Evolutionary conservation across 2,329 filamentous ascomycete genomes (phyloP), one percentile per base, ranked within the genome.

Genomic region (Phialophora macrospora): DNA sequence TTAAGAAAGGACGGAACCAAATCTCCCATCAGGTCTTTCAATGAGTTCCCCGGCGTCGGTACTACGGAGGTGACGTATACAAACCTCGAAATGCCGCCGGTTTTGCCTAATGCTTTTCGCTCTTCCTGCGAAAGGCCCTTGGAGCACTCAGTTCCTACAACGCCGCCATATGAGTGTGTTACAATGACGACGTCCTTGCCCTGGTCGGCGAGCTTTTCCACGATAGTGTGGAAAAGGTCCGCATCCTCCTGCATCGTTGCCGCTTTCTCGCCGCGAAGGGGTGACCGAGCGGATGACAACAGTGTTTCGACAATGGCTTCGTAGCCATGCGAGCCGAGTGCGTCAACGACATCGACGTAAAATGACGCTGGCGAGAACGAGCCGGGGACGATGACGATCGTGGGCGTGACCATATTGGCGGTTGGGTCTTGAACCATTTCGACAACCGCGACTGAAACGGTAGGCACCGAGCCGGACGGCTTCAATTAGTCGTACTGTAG

Each of bases 331-430:
- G 65, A 66, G 57, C 75, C 63, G 20, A 80, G 75, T n/a, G 73
- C 71, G 20, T 54, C 41, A 8, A 64, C 73, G 8, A 78, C 70
- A 11, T 51, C 24, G 30, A 9, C 12, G 51, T 69, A 69, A 30
- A 62, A 62, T 12, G 63, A 44, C 4, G 62, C 52, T 7, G 63
- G 65, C 1, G 64, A 69, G 64, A 75, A 77, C 69, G 56, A 70
- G 5, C 78, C 77, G 5, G 76, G 76, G 4, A 80, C 63, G 38
- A 79, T 68, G 56, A 80, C 72, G 48, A 79, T 72, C 6, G 74
- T 71, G 0, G 77, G 76, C 66, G 77, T 64, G n/a, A 30, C 55
- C 3, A 20, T 8, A 3, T 57, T 3, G 4, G 34, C 14, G 11
- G n/a, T 24, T 26, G 55, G 30, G 38, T 57, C 55, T 46, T 38